phyloP scores from a whole-genome alignment of 202 grass and related monocot species.

The Carex arenaria region DNA sequence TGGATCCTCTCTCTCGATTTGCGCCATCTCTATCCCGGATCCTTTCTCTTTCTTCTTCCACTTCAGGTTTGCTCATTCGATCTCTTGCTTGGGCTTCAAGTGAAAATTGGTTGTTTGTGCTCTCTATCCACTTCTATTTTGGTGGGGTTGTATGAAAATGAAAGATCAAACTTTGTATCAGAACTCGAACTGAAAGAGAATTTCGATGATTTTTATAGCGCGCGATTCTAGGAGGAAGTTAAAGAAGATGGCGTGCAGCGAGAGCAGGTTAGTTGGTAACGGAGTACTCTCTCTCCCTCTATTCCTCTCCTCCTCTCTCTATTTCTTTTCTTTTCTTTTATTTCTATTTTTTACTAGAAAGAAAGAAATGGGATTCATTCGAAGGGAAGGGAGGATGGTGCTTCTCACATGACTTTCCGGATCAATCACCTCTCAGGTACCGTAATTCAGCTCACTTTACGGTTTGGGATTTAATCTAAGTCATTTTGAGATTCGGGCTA shows the following conservation, averaged over 20 bases:
- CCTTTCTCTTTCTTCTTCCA: slow-evolving; percentile 28
- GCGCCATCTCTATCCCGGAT: neutral
- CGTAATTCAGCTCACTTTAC: no score
- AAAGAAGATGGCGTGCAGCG: neutral
- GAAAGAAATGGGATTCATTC: neutral
- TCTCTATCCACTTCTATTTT: neutral
- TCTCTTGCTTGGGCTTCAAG: neutral
- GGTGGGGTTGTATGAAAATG: neutral
- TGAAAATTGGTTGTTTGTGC: neutral
- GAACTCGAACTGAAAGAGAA: neutral
- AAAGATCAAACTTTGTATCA: neutral
- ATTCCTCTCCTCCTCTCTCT: neutral
- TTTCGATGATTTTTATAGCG: neutral
- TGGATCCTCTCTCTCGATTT: neutral
- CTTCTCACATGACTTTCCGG: slow-evolving; percentile 1
- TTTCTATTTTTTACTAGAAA: neutral
- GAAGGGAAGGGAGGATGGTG: neutral
- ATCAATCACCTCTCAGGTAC: no score
- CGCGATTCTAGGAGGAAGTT: neutral
- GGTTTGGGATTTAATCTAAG: no score
- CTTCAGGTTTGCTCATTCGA: slow-evolving; percentile 16
- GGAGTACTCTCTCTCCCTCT: neutral
- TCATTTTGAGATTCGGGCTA: no score
- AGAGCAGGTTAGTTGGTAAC: slow-evolving; percentile 10
- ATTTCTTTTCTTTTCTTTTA: neutral